Evolutionary conservation across 192 early-diverging fungal genomes (phyloP), one percentile per base, ranked within the genome.

Genomic region (Martensiomyces pterosporus): DNA sequence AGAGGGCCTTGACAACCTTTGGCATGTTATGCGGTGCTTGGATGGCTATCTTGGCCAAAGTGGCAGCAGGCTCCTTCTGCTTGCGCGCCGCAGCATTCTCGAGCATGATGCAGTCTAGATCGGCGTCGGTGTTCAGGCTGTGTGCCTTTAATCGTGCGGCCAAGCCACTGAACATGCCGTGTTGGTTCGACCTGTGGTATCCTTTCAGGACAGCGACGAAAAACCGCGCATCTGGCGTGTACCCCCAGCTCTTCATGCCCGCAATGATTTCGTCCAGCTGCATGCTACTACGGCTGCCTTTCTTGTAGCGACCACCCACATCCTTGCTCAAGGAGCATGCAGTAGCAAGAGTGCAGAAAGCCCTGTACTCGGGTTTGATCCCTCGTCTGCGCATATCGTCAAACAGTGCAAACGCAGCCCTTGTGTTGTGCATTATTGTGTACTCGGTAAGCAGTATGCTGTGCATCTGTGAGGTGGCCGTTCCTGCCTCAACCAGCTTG

Each of bases 141-240:
- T 43, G 53, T 13, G 44, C 22, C n/a, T 44, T 21, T 15, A 68
- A 34, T n/a, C 53, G 52, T n/a, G 39, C 39, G 8, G 49, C 47
- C 25, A 74, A 15, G 1, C 45, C 55, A 14, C 67, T 64, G 43
- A 74, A 74, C 55, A 74, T 62, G 27, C 45, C 43, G 47, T 63
- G 14, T 44, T 74, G 70, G 13, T 26, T 16, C 9, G 64, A 57
- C 43, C 13, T 25, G 36, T 44, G 21, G 39, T 74, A 74, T 8
- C 70, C 70, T n/a, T 44, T 48, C 34, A 74, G 21, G 23, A 67
- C 19, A 13, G 47, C 26, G 17, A 58, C 9, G 27, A 74, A 57
- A 36, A 74, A 74, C 2, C n/a, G 2, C 12, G 22, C 29, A 4
- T 52, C 55, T 0, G 51, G 63, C 15, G 41, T 21, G 18, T 41